These are phyloP conservation scores for Hemisphaericaspora lyxosophila DNA, from an alignment of 1,139 yeast species.

Conservation along the genomic window DNA sequence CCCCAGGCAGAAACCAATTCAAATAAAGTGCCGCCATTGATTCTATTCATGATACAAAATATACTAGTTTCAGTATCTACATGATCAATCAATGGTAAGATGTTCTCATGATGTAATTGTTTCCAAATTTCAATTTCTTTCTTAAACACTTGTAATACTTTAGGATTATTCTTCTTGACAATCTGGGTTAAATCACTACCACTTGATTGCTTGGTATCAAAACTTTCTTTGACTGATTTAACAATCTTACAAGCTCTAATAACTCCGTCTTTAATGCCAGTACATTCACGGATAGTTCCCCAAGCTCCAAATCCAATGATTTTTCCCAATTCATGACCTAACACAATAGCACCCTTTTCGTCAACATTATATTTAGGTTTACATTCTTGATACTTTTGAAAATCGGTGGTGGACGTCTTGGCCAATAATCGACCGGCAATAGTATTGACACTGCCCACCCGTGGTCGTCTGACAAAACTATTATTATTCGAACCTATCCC, in stretches of 20 bases:
- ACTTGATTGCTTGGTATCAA: neutral
- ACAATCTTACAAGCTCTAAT: constrained; percentile 78
- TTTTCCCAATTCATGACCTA: constrained; percentile 66
- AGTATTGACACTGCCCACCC: constrained; percentile 38
- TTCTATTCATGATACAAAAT: constrained; percentile 70
- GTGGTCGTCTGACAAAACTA: constrained; percentile 29
- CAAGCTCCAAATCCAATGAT: constrained; percentile 92
- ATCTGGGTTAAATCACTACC: constrained; percentile 11
- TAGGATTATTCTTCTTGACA: constrained; percentile 21
- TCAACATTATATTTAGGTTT: constrained; percentile 42
- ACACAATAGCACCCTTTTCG: constrained; percentile 60
- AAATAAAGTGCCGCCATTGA: constrained; percentile 80
- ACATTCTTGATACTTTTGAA: constrained; percentile 26
- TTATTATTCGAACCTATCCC: constrained; percentile 21
- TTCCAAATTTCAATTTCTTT: constrained; percentile 63
- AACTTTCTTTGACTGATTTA: constrained; percentile 42
- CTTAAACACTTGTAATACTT: constrained; percentile 52
- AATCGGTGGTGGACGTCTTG: constrained; percentile 38
- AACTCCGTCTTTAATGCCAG: constrained; percentile 34
- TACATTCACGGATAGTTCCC: constrained; percentile 84
- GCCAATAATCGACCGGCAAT: constrained; percentile 46
- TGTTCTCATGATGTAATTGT: constrained; percentile 50
- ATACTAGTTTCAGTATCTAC: constrained; percentile 62
- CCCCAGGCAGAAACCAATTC: constrained; percentile 76
- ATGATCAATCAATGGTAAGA: constrained; percentile 61